Evolutionary conservation across 2,329 filamentous ascomycete genomes (phyloP), one percentile per base, ranked within the genome.

Genomic region (Juglanconis sp.): DNA sequence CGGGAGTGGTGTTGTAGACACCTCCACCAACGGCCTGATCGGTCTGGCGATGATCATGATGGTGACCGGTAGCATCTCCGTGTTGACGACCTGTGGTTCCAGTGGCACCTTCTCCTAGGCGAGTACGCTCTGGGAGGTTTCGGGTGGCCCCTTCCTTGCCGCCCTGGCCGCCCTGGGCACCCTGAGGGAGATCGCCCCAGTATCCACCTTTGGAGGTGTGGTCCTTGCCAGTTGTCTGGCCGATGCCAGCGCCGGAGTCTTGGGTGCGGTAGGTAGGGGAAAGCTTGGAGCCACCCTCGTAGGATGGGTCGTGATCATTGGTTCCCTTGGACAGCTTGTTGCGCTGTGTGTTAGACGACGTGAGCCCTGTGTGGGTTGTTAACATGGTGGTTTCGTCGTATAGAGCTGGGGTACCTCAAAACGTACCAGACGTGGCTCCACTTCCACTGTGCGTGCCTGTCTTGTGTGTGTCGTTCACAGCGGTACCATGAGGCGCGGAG

Each of bases 261-360:
- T 15, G 13, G 5, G 44, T 2, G 5, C 30, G 46, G 24, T 56
- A 24, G 24, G 24, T 2, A 24, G 24, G 56, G 7, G 38, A 38
- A 10, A 9, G 24, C 10, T 50, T 55, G 11, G 40, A 46, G 13
- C 48, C 32, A 15, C 40, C 40, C 1, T 57, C 46, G 15, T 60
- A 49, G 31, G 57, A 38, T n/a, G 60, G 53, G 40, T 60, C 56
- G 7, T 61, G 55, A 11, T 53, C 59, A 15, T 59, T 56, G 5
- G 17, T 38, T 1, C 61, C 59, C 44, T 62, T 65, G 32, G 49
- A 59, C 24, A 65, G 57, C 48, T 62, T 65, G 42, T 63, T 59
- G 42, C 51, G 63, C 4, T 56, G 56, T 42, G 48, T 48, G 34
- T 42, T 56, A 47, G 55, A 53, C 5, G 38, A 50, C 10, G 46